Base-by-base conservation (phyloP, 352 stramenopile species). In the Phytophthora pini region DNA sequence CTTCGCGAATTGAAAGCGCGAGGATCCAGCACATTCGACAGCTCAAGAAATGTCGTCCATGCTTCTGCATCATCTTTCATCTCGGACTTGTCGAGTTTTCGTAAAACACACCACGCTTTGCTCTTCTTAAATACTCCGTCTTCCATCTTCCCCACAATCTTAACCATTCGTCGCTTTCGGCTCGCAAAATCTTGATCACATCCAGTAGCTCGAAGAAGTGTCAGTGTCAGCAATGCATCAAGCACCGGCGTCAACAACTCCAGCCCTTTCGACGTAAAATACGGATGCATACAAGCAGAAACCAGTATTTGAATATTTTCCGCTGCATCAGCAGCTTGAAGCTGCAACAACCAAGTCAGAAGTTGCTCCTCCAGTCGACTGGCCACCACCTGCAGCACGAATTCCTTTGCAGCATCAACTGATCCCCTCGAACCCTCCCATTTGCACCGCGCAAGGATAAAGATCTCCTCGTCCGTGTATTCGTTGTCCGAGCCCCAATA, bases 301-400 rank as follows among this genome's bases (percentile, higher is more conserved):
- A 65, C 3, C n/a, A 85, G 20, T 2, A 17, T 22, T 12, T 49
- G 15, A 12, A 82, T 44, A 34, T 73, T 51, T 1, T 60, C 49
- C 6, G 46, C 36, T 29, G 74, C 65, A 50, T 90, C 79, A 6
- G 32, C 46, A 22, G 26, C 53, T 31, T 84, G 61, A 13, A 49
- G 50, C 17, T 78, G 77, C 32, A 90, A 45, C 29, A 88, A 29
- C 44, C 52, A 66, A 1, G 26, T n/a, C 48, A 73, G 13, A 24
- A 89, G 69, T 4, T 72, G 46, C 17, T 55, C 45, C 27, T 86
- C 68, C 47, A 79, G 54, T 65, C 47, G 26, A 39, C 52, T 67
- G 6, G 57, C 66, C 12, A 73, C 53, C 3, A 80, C 45, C 17
- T 70, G 53, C 32, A 68, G 46, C 24, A 80, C 40, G 38, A 80